Percentiles rank a stretch among this genome's conserved stretches.
Conservation (phyloP, 768 basidiomycete species). For the Tricholomella constricta region DNA sequence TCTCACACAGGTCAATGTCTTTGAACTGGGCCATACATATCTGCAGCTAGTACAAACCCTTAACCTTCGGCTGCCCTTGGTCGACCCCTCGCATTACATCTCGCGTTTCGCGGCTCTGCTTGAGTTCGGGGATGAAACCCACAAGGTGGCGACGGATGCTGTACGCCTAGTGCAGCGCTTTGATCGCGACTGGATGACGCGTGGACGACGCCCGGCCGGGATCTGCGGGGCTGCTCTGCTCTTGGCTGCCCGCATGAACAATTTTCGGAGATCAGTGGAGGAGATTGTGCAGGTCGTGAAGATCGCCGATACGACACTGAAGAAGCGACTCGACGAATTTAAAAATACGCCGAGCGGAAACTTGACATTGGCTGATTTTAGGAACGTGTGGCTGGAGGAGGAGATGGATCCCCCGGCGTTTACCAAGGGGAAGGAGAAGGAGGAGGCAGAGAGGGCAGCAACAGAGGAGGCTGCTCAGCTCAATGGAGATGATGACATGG, state of each 20-base stretch:
- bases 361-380: slow-evolving; percentile 86
- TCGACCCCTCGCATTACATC: slow-evolving; percentile 97
- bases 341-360: slow-evolving; percentile 84
- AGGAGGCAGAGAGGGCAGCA: slow-evolving; percentile 54
- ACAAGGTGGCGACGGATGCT: slow-evolving; percentile 90
- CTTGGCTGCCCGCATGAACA: slow-evolving; percentile 97
- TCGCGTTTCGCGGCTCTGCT: slow-evolving; percentile 92
- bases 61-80: slow-evolving; percentile 80
- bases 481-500: slow-evolving; percentile 27
- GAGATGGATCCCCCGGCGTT: slow-evolving; percentile 93
- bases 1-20: slow-evolving; percentile 83
- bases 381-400: slow-evolving; percentile 88
- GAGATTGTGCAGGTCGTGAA: slow-evolving; percentile 99
- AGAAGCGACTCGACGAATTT: slow-evolving; percentile 95
- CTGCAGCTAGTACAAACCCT: slow-evolving; percentile 90
- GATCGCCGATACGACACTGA: slow-evolving; percentile 93
- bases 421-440: slow-evolving; percentile 72
- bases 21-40: slow-evolving; percentile 94
- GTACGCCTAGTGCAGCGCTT: slow-evolving; percentile 91
- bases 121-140: slow-evolving; percentile 94
- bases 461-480: slow-evolving; percentile 34
- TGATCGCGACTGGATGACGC: slow-evolving; percentile 96
- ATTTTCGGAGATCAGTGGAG: slow-evolving; percentile 88
- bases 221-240: slow-evolving; percentile 96
- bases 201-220: slow-evolving; percentile 92